Conservation (phyloP, 2,329 filamentous ascomycete genomes). For the Phyllosticta citrichinensis region DNA sequence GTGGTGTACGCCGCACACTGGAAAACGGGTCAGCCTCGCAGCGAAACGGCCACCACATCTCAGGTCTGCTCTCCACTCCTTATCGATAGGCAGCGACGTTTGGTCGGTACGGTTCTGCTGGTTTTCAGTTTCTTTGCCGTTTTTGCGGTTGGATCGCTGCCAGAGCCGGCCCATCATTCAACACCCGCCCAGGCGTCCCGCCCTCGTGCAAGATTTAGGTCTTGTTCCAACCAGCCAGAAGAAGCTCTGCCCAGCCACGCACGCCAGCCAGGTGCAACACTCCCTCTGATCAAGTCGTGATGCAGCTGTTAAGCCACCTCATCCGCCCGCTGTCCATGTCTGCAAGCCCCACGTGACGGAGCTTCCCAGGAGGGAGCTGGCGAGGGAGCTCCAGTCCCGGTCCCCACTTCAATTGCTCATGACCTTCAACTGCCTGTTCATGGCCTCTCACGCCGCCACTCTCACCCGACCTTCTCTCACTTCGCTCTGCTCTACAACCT, state of each 20-base stretch:
- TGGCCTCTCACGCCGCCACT: neutral
- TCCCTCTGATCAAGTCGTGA: neutral
- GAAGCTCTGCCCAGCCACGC: neutral
- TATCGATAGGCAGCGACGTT: neutral
- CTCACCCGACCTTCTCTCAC: neutral
- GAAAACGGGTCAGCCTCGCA: neutral
- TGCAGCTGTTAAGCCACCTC: neutral
- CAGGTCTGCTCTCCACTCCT: neutral
- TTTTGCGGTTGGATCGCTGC: neutral
- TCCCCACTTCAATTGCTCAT: neutral
- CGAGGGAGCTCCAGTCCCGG: neutral
- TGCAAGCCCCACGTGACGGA: neutral
- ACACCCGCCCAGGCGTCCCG: constrained; percentile 5
- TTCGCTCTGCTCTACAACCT: neutral
- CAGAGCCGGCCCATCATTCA: no score
- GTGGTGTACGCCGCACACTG: neutral
- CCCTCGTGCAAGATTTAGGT: neutral
- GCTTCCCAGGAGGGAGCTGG: neutral
- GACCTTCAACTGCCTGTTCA: neutral
- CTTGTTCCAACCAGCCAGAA: neutral
- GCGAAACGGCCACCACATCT: neutral
- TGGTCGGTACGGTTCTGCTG: neutral
- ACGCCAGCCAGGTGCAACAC: neutral
- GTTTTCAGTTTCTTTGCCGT: neutral
- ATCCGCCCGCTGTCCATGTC: neutral